Conservation (phyloP, 2,329 filamentous ascomycete species). For the Madurella fahalii region DNA sequence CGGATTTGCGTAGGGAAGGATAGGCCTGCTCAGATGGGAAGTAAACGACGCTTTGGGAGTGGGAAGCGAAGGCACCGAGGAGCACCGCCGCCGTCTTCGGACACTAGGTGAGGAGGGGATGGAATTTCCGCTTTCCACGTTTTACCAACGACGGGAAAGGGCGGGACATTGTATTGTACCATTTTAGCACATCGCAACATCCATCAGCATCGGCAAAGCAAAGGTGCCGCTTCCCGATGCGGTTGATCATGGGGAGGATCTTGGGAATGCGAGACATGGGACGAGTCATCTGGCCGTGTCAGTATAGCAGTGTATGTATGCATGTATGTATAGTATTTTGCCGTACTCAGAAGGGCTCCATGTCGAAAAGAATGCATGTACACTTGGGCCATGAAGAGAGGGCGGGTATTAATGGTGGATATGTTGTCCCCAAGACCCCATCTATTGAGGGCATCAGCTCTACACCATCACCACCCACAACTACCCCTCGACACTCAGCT, state of each 20-base stretch:
- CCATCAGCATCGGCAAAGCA: slow-evolving; percentile 1
- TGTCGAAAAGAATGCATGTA: slow-evolving; percentile 4
- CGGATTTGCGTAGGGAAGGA: background rate
- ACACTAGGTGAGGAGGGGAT: background rate
- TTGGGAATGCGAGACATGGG: background rate
- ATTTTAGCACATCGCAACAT: slow-evolving; percentile 7
- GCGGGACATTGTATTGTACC: slow-evolving; percentile 3
- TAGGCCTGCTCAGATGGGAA: no score
- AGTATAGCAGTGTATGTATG: slow-evolving; percentile 12
- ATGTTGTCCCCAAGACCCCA: no score
- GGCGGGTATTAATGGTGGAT: background rate
- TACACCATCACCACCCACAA: background rate
- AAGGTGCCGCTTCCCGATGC: background rate
- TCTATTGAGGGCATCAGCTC: background rate
- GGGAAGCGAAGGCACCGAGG: background rate
- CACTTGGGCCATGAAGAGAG: background rate
- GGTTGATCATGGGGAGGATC: background rate
- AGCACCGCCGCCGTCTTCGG: background rate
- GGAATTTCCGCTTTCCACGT: background rate
- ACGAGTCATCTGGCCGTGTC: background rate
- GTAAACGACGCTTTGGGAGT: background rate
- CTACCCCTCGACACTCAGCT: slow-evolving; percentile 31
- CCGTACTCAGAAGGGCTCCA: slow-evolving; percentile 4
- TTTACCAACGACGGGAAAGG: background rate
- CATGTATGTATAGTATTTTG: slow-evolving; percentile 15